phyloP scores from a whole-genome alignment of 208 protist species.

The Entamoeba moshkovskii region DNA sequence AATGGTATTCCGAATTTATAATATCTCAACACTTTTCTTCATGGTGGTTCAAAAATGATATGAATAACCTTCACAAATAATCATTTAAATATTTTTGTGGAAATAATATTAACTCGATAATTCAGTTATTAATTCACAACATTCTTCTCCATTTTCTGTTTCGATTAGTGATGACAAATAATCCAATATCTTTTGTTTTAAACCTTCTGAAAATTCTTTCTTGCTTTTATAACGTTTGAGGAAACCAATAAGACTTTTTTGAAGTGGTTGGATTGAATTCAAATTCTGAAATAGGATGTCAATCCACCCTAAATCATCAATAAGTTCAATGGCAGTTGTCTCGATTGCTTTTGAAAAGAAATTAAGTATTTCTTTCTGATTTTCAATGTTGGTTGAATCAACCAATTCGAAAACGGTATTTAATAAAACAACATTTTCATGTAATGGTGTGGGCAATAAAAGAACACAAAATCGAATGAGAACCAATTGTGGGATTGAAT shows the following conservation, averaged over 20 bases:
- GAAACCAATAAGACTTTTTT: too few relatives aligned
- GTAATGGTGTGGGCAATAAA: background rate
- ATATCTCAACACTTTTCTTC: background rate
- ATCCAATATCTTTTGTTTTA: too few relatives aligned
- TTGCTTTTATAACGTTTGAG: too few relatives aligned
- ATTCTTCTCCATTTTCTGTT: too few relatives aligned
- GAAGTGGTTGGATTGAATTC: too few relatives aligned
- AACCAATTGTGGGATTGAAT: background rate
- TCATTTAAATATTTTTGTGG: too few relatives aligned
- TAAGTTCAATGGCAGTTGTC: background rate
- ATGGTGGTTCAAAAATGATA: background rate
- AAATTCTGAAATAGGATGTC: too few relatives aligned
- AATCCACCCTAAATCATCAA: background rate
- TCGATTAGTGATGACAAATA: too few relatives aligned
- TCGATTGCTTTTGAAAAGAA: background rate
- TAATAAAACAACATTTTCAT: background rate
- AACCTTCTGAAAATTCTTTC: too few relatives aligned
- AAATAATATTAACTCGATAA: too few relatives aligned
- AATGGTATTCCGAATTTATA: background rate
- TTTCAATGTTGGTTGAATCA: background rate
- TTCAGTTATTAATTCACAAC: too few relatives aligned
- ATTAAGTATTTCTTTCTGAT: background rate
- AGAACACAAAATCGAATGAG: background rate
- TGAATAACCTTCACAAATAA: background rate
- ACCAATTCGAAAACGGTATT: background rate